Evolutionary conservation across 2,329 filamentous ascomycete species (phyloP).

Genomic region (Aspergillus awamori): DNA sequence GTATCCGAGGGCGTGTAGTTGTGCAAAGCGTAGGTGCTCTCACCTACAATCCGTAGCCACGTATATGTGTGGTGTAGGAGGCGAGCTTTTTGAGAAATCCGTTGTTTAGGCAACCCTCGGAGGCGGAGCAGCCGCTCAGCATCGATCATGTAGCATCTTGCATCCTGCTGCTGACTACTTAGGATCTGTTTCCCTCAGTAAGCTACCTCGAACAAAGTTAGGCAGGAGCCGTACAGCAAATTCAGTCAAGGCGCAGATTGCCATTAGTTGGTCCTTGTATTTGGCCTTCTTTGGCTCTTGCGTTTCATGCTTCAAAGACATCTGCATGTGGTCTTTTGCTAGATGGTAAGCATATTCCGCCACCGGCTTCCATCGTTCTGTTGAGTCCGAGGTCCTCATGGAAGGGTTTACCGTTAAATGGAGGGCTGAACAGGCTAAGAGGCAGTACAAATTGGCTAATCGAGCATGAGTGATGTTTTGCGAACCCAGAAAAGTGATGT

Average conservation of each 20-base stretch:
- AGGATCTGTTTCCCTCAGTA: conserved; percentile 24
- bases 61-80: conserved; percentile 46
- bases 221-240: conserved; percentile 31
- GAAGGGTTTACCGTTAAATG: conserved; percentile 26
- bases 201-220: not conserved
- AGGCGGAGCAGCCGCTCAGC: conserved; percentile 43
- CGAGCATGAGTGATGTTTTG: conserved; percentile 34
- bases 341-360: conserved; percentile 30
- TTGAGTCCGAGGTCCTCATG: conserved; percentile 13
- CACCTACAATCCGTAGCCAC: conserved; percentile 42
- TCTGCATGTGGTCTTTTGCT: conserved; percentile 37
- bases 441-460: conserved; percentile 34
- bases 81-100: conserved; percentile 41
- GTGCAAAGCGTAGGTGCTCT: conserved; percentile 39
- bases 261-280: conserved; percentile 46
- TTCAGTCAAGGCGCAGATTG: conserved; percentile 36
- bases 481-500: conserved; percentile 33
- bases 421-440: conserved; percentile 35
- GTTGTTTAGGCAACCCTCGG: conserved; percentile 38
- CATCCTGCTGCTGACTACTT: conserved; percentile 36
- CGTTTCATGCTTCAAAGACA: conserved; percentile 34
- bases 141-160: conserved; percentile 41
- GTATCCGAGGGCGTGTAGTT: conserved; percentile 28
- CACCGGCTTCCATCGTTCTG: conserved; percentile 29
- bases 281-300: conserved; percentile 36